These are phyloP conservation scores for Panicum miliaceum DNA, from an alignment of 176 grass and related monocot genomes.

Conservation along the genomic window DNA sequence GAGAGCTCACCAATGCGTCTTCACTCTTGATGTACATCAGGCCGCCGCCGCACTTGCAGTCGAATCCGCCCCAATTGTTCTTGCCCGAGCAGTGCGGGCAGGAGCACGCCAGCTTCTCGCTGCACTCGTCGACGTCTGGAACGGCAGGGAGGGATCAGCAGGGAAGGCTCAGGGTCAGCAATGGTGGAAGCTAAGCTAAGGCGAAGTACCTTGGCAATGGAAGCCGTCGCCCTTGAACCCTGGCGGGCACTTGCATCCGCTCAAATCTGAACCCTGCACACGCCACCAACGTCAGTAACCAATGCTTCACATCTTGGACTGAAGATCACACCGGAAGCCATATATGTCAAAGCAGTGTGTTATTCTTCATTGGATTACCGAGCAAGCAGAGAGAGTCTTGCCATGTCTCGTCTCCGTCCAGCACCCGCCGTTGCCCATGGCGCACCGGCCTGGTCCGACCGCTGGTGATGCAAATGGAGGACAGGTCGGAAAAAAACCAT, in stretches of 20 bases:
- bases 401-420: conserved; percentile 67
- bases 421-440: conserved; percentile 79
- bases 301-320: not conserved
- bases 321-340: not conserved
- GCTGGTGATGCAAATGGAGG: conserved; percentile 46
- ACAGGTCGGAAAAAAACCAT: not conserved
- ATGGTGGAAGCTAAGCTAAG: not conserved
- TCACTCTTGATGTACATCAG: conserved; percentile 69
- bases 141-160: not conserved
- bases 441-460: conserved; percentile 80
- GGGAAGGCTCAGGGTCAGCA: no score
- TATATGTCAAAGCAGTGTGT: not conserved
- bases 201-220: conserved; percentile 63
- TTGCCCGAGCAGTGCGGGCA: conserved; percentile 77
- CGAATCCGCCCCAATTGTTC: conserved; percentile 83
- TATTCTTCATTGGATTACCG: conserved; percentile 32
- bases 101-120: conserved; percentile 70
- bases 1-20: conserved; percentile 72
- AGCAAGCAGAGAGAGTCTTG: conserved; percentile 78
- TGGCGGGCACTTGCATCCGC: conserved; percentile 66
- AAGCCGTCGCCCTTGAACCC: conserved; percentile 79
- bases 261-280: conserved; percentile 58
- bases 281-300: not conserved
- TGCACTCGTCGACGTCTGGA: conserved; percentile 85
- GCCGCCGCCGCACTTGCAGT: conserved; percentile 73